These are phyloP conservation scores for Elsinoe fawcettii DNA, from an alignment of 2,329 filamentous ascomycete genomes.

Conservation along the genomic window DNA sequence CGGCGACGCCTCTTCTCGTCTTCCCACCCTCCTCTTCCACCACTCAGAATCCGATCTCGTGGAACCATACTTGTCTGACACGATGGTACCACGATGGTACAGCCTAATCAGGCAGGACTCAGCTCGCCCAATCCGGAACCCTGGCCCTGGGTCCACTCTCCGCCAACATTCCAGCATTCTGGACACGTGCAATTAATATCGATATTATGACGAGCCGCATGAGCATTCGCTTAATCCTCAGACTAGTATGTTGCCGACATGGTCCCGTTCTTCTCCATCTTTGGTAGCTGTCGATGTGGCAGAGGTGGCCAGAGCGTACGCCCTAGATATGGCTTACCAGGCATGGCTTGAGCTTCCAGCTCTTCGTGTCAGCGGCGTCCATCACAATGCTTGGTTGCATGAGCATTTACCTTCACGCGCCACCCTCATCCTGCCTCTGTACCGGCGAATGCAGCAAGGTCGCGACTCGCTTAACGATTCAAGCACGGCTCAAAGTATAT, in stretches of 20 bases:
- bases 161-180: constrained; percentile 7
- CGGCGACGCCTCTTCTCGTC: constrained; percentile 4
- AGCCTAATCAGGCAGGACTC: background rate
- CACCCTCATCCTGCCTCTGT: background rate
- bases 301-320: background rate
- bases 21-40: constrained; percentile 3
- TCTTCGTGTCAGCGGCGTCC: constrained; percentile 11
- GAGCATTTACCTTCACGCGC: background rate
- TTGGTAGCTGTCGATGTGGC: background rate
- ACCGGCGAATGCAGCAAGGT: background rate
- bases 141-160: constrained; percentile 6
- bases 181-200: constrained; percentile 10
- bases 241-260: background rate
- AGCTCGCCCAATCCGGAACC: background rate
- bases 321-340: background rate
- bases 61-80: background rate
- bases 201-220: background rate
- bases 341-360: background rate
- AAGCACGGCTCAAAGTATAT: background rate
- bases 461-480: constrained; percentile 12
- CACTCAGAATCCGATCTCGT: background rate
- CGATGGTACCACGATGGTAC: background rate
- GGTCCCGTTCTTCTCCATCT: background rate
- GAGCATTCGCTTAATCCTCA: background rate
- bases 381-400: constrained; percentile 4